Evolutionary conservation across 2,329 filamentous ascomycete genomes (phyloP).

Genomic region (Hypoxylon sp.): DNA sequence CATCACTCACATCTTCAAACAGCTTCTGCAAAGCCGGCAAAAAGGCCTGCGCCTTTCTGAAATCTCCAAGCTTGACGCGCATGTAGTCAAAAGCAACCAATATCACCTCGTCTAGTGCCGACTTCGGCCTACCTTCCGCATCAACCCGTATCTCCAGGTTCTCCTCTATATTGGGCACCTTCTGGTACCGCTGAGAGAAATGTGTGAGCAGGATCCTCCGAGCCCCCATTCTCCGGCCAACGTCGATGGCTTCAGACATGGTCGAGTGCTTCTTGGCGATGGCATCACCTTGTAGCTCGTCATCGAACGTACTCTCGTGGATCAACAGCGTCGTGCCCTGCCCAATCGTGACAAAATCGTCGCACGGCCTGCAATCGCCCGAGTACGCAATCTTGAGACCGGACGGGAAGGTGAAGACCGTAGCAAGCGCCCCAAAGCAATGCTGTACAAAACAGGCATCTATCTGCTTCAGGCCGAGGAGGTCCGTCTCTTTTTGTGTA

Average conservation of each 20-base stretch:
- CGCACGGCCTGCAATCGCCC: constrained; percentile 89
- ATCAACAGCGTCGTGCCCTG: constrained; percentile 84
- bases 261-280: constrained; percentile 92
- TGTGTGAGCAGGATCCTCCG: constrained; percentile 88
- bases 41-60: constrained; percentile 54
- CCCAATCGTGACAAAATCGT: constrained; percentile 78
- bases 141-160: constrained; percentile 47
- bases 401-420: constrained; percentile 81
- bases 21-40: constrained; percentile 53
- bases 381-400: constrained; percentile 93
- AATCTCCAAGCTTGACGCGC: constrained; percentile 67
- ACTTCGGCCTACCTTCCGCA: constrained; percentile 51
- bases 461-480: constrained; percentile 76
- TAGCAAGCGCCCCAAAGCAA: constrained; percentile 83
- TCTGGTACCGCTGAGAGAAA: constrained; percentile 94
- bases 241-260: constrained; percentile 83
- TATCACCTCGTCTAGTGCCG: constrained; percentile 68
- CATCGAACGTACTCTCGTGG: constrained; percentile 96
- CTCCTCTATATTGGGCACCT: constrained; percentile 70
- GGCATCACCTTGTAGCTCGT: constrained; percentile 84
- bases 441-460: constrained; percentile 79
- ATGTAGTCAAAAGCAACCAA: constrained; percentile 86
- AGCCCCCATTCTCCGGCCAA: constrained; percentile 84
- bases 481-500: constrained; percentile 59
- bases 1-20: constrained; percentile 45